Base-by-base conservation (phyloP, 768 basidiomycete genomes). In the Tylopilus rubrobrunneus region DNA sequence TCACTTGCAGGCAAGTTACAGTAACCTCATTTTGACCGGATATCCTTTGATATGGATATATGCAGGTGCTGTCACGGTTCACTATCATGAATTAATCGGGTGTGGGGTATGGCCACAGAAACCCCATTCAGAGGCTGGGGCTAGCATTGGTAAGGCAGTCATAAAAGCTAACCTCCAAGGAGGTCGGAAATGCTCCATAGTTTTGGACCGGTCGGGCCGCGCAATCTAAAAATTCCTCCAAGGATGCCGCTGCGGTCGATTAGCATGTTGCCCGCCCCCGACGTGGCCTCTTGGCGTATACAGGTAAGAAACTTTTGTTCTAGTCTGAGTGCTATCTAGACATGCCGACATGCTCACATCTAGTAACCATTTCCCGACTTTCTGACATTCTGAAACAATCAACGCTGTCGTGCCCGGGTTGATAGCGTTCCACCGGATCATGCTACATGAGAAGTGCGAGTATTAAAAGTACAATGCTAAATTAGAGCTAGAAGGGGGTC, bases 401-500 rank as follows among this genome's bases (percentile, higher is more conserved):
- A 10, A 19, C n/a, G 39, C 5, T 7, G 43, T 3, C 8, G 27
- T 28, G 17, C 39, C 39, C 4, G 44, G 17, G 15, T 29, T 23
- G 42, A 40, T 25, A 56, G 19, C 4, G 39, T 56, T 41, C 39
- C 7, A 15, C 42, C 28, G 36, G 31, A 33, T 51, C 56, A 55
- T 52, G 17, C 46, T 40, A 50, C 53, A 55, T 42, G 12, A 21
- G 43, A 25, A 21, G 34, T n/a, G 43, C 25, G 46, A 33, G 52
- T 15, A 48, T 53, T 55, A 46, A 48, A 42, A 56, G 54, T 57
- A 57, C 59, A 56, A 1, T 40, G 46, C 29, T 37, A 53, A 45
- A 52, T 46, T 49, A 58, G n/a, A 57, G 44, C 36, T 43, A 50
- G 31, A 51, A 55, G 31, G 42, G 25, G 48, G 29, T 19, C 49